These are phyloP conservation scores for Trametes versicolor DNA, from an alignment of 1,284 basidiomycete species.

Conservation along the genomic window DNA sequence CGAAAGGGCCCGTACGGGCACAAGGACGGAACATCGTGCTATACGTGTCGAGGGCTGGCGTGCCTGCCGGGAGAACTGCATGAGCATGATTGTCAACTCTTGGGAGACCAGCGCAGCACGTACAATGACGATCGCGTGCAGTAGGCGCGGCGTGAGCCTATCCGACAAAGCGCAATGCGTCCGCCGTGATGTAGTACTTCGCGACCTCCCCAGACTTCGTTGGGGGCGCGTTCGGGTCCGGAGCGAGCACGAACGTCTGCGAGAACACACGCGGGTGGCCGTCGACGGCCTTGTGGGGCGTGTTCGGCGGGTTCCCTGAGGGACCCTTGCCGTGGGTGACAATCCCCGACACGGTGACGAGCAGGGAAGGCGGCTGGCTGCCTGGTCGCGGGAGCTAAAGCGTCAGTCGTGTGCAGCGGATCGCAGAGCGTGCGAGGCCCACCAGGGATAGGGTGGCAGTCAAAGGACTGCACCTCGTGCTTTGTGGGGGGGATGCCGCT, in stretches of 20 bases:
- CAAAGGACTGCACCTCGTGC: constrained; percentile 86
- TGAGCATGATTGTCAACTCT: constrained; percentile 22
- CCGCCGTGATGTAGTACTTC: constrained; percentile 82
- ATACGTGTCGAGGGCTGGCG: not conserved
- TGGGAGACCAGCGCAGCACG: constrained; percentile 9
- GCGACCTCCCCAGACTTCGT: constrained; percentile 74
- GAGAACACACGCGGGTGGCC: constrained; percentile 85
- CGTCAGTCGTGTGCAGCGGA: constrained; percentile 12
- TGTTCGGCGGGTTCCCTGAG: constrained; percentile 61
- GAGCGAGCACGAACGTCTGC: constrained; percentile 86
- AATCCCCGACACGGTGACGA: constrained; percentile 80
- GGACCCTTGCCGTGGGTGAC: constrained; percentile 77
- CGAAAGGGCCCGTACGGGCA: not conserved
- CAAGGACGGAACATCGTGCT: not conserved
- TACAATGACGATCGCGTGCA: constrained; percentile 5
- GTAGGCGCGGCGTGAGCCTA: constrained; percentile 42
- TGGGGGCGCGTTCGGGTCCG: constrained; percentile 71
- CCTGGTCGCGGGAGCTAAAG: constrained; percentile 51
- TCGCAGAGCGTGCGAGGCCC: constrained; percentile 24
- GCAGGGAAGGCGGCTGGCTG: constrained; percentile 77
- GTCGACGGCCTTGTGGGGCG: constrained; percentile 65
- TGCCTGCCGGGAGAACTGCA: constrained; percentile 6
- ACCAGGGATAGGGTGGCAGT: constrained; percentile 90
- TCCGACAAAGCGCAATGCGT: constrained; percentile 82
- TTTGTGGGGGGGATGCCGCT: constrained; percentile 77